Conservation (phyloP, 768 basidiomycete genomes). For the Collybiopsis confluens region DNA sequence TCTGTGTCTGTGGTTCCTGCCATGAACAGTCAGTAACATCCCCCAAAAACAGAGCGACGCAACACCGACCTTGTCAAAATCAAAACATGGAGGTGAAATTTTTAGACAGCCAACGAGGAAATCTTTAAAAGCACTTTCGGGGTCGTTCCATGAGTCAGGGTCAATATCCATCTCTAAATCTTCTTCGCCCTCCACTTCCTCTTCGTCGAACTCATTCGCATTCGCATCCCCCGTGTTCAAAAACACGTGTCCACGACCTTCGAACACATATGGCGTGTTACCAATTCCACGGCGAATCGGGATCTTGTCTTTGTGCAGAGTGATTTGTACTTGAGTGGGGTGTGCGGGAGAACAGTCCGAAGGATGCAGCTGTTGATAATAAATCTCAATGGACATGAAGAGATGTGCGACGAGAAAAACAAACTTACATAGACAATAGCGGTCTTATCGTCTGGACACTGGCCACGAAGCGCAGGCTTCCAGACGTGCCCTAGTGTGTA, state of each 20-base stretch:
- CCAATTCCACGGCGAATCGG: conserved; percentile 52
- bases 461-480: conserved; percentile 22
- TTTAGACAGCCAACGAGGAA: conserved; percentile 19
- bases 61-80: conserved; percentile 12
- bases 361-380: neutral
- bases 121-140: conserved; percentile 22
- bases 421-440: conserved; percentile 65
- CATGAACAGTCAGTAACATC: neutral
- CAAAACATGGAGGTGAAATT: conserved; percentile 11
- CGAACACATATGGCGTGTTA: conserved; percentile 60
- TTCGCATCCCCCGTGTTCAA: conserved; percentile 17
- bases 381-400: neutral
- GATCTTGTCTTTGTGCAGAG: conserved; percentile 49
- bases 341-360: conserved; percentile 47
- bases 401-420: conserved; percentile 10
- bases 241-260: conserved; percentile 40
- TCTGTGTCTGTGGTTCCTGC: neutral
- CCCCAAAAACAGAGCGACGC: neutral
- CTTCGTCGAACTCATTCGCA: too few species aligned
- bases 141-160: conserved; percentile 26
- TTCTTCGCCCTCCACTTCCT: conserved; percentile 11
- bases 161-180: conserved; percentile 13
- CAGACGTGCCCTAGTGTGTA: conserved; percentile 56
- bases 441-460: conserved; percentile 31
- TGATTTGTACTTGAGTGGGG: conserved; percentile 56